Percentiles rank a stretch among this genome's conserved stretches.
Conservation (phyloP, 495 filamentous ascomycete genomes). For the Aspergillus sclerotiicarbonarius region DNA sequence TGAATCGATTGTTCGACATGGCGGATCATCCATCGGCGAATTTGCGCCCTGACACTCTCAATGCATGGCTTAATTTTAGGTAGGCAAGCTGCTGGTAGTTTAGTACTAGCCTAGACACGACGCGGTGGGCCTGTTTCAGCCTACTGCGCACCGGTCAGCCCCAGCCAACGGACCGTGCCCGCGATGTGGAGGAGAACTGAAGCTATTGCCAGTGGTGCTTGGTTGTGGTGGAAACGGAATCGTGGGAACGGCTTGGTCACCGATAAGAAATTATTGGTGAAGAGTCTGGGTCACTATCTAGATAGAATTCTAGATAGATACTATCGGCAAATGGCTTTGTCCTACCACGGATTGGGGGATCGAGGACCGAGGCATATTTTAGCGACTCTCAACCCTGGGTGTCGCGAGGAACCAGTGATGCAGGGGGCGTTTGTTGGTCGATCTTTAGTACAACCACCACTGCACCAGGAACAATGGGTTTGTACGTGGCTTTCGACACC, state of each 20-base stretch:
- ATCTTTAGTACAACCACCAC: not conserved
- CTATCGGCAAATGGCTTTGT: not conserved
- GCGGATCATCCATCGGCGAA: not conserved
- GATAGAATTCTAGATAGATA: no score
- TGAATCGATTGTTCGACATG: not conserved
- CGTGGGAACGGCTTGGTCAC: not conserved
- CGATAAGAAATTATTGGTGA: not conserved
- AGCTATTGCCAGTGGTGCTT: not conserved
- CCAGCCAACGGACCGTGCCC: conserved; percentile 8
- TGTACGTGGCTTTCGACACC: not conserved
- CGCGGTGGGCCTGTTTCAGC: conserved; percentile 5
- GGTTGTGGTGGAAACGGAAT: not conserved
- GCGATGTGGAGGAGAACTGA: conserved; percentile 3
- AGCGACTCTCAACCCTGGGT: not conserved
- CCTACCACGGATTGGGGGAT: not conserved
- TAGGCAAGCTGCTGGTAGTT: not conserved
- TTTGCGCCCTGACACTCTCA: not conserved
- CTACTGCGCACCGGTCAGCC: conserved; percentile 7
- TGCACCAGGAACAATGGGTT: not conserved
- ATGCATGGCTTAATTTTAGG: not conserved
- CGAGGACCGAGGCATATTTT: not conserved
- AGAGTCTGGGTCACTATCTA: not conserved
- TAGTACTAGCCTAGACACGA: not conserved
- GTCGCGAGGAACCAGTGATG: not conserved
- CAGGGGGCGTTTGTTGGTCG: not conserved